These are phyloP conservation scores for Trichoderma aggressivum DNA, from an alignment of 2,329 filamentous ascomycete species.

Conservation along the genomic window DNA sequence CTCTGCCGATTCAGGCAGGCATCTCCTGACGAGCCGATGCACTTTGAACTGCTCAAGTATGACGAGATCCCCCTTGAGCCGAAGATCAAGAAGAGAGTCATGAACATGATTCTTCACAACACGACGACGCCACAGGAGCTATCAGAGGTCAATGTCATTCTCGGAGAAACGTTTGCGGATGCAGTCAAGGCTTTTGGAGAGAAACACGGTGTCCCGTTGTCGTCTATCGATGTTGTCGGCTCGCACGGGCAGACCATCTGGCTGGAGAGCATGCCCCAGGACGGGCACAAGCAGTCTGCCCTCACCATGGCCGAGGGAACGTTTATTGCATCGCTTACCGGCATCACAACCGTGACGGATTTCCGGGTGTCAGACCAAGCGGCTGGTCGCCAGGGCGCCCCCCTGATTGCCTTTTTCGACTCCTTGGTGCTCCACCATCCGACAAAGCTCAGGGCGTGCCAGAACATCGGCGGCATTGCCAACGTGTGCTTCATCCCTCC, in stretches of 20 bases:
- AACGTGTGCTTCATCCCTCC: slow-evolving; percentile 60
- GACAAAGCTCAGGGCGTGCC: slow-evolving; percentile 54
- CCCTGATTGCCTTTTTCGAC: slow-evolving; percentile 52
- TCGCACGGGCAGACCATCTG: slow-evolving; percentile 59
- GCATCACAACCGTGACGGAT: slow-evolving; percentile 55
- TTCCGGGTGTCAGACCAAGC: slow-evolving; percentile 50
- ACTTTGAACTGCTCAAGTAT: slow-evolving; percentile 56
- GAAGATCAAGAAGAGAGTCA: slow-evolving; percentile 53
- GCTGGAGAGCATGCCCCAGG: slow-evolving; percentile 51
- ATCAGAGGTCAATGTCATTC: slow-evolving; percentile 54
- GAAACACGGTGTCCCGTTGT: slow-evolving; percentile 40
- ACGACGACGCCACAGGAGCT: slow-evolving; percentile 51
- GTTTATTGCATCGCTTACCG: slow-evolving; percentile 52
- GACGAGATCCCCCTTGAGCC: slow-evolving; percentile 53
- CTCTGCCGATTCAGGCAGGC: slow-evolving; percentile 55
- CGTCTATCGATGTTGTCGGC: slow-evolving; percentile 51
- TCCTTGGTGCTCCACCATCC: slow-evolving; percentile 49
- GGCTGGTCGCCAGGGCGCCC: slow-evolving; percentile 45
- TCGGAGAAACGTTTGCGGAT: slow-evolving; percentile 54
- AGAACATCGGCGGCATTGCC: slow-evolving; percentile 60
- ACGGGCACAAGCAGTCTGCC: slow-evolving; percentile 44
- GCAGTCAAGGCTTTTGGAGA: slow-evolving; percentile 50
- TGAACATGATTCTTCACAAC: slow-evolving; percentile 55
- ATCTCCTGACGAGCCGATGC: slow-evolving; percentile 49
- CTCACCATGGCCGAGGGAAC: slow-evolving; percentile 57